phyloP scores from a whole-genome alignment of 441 rosid genomes.

The Cnidoscolus chayamansa region DNA sequence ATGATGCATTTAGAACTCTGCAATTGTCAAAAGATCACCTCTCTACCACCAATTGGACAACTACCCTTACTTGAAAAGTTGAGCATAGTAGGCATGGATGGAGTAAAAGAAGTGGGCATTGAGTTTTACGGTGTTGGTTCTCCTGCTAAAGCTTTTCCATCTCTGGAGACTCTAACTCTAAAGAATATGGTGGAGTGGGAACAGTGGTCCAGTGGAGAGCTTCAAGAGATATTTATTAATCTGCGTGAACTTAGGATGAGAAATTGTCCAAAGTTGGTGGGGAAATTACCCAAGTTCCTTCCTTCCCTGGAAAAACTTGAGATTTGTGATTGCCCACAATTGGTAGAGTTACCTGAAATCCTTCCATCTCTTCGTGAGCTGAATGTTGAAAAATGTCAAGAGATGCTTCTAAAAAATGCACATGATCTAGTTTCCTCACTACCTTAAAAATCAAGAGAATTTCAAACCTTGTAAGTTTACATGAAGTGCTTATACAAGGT shows the following conservation, averaged over 20 bases:
- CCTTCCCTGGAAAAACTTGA: neutral
- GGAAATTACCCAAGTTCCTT: neutral
- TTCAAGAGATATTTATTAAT: neutral
- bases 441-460: neutral
- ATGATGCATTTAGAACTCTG: neutral
- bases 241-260: neutral
- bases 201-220: conserved; percentile 1
- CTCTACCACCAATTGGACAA: neutral
- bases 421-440: neutral
- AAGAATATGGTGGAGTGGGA: conserved; percentile 1
- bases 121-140: conserved; percentile 2
- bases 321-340: neutral
- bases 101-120: neutral
- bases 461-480: neutral
- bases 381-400: neutral
- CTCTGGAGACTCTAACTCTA: neutral
- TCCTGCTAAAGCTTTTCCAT: neutral
- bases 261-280: conserved; percentile 7
- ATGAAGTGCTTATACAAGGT: neutral
- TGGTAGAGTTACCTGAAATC: neutral
- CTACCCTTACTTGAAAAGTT: neutral
- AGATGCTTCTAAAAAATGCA: neutral
- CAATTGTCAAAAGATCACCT: neutral
- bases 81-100: conserved; percentile 4
- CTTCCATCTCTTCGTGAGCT: neutral